Evolutionary conservation across 345 rosid genomes (phyloP).

Genomic region (Punica granatum): DNA sequence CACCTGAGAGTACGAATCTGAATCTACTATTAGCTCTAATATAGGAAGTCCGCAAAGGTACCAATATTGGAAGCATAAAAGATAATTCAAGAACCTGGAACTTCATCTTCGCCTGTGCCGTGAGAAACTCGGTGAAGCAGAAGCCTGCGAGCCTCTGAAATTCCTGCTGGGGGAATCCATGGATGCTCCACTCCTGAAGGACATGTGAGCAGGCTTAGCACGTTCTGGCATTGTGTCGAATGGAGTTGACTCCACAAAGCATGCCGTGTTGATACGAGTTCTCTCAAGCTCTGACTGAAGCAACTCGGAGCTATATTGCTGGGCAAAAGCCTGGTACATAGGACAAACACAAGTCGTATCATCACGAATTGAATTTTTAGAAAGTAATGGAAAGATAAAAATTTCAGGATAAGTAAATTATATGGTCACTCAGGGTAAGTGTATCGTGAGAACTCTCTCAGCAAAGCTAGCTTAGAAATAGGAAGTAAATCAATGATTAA

Average conservation of each 20-base stretch:
- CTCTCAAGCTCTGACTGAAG: conserved; percentile 83
- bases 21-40: neutral
- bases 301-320: conserved; percentile 72
- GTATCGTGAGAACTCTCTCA: neutral
- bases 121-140: conserved; percentile 50
- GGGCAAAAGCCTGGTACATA: conserved; percentile 57
- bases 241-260: conserved; percentile 67
- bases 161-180: conserved; percentile 63
- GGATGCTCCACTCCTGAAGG: conserved; percentile 57
- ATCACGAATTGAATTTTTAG: neutral
- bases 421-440: neutral
- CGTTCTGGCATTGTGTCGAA: conserved; percentile 53
- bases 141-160: conserved; percentile 33
- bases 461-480: neutral
- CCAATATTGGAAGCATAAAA: neutral
- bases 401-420: neutral
- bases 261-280: conserved; percentile 86
- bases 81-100: neutral
- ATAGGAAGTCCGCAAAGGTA: neutral
- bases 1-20: neutral
- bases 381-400: neutral
- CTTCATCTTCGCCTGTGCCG: conserved; percentile 53
- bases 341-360: neutral
- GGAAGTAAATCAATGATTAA: neutral
- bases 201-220: conserved; percentile 57